phyloP scores from a whole-genome alignment of 2,329 filamentous ascomycete genomes.

The Trichophyton simii region DNA sequence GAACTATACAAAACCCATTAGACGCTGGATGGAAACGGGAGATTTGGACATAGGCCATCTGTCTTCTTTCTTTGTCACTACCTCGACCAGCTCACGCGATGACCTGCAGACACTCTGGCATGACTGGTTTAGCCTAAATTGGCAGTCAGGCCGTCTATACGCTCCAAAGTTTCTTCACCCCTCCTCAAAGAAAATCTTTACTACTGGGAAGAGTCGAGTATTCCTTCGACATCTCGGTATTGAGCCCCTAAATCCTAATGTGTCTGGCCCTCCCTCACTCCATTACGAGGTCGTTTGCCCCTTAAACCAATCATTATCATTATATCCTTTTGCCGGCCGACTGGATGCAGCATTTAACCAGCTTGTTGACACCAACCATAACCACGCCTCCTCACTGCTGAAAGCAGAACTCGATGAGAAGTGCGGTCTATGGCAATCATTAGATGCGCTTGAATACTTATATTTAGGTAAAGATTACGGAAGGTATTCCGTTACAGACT shows the following conservation, averaged over 20 bases:
- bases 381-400: constrained; percentile 54
- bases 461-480: constrained; percentile 69
- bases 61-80: constrained; percentile 62
- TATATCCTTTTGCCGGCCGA: constrained; percentile 46
- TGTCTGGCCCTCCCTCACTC: constrained; percentile 26
- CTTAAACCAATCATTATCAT: constrained; percentile 25
- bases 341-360: constrained; percentile 57
- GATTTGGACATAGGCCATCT: constrained; percentile 49
- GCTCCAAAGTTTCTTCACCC: constrained; percentile 64
- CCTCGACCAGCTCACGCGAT: constrained; percentile 40
- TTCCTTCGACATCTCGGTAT: constrained; percentile 60
- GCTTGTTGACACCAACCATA: constrained; percentile 68
- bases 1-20: constrained; percentile 68
- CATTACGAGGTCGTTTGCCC: constrained; percentile 23
- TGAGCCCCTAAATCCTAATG: constrained; percentile 20
- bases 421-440: constrained; percentile 52
- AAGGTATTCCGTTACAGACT: constrained; percentile 52
- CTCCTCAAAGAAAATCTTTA: constrained; percentile 61
- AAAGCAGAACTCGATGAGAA: constrained; percentile 53
- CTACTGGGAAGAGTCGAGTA: constrained; percentile 75
- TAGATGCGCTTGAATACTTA: constrained; percentile 56
- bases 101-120: constrained; percentile 61
- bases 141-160: constrained; percentile 46
- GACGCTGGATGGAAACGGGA: constrained; percentile 73
- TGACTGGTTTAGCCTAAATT: constrained; percentile 55